Evolutionary conservation across 148 eudicot species (phyloP), one percentile per base, ranked within the genome.

Genomic region (Oxyria digyna): DNA sequence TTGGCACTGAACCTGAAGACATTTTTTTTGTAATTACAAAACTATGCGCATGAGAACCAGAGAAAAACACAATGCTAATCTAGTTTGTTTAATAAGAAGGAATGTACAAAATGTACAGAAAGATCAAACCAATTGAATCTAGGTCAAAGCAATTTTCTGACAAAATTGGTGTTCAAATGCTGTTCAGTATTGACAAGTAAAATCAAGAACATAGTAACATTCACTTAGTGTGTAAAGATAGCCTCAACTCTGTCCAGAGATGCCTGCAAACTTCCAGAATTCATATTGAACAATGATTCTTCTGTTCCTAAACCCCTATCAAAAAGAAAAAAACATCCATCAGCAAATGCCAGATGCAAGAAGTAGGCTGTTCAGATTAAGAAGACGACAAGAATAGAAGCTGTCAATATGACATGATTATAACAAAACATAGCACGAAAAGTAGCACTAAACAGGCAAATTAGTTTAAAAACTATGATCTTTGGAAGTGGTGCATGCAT

Each of bases 211-310:
- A 57, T 63, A 52, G 15, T 48, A 70, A 11, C 45, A n/a, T n/a
- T n/a, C n/a, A 52, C 8, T 78, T 77, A 74, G 52, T 83, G 83
- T 3, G 94, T 87, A 68, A 89, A 85, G 75, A 89, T 86, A 74
- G 95, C 83, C 80, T 93, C 98, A 31, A 93, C 73, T 64, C 98
- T 80, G 74, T 93, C 98, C 62, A 93, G 95, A 6, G 98, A 93
- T 71, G 95, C 98, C 71, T 89, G 80, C 68, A 89, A 73, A 43
- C 86, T 81, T 62, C 98, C 98, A 33, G 96, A 86, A 23, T 87
- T 78, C 95, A 93, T 86, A 78, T 87, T 83, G 81, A 89, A 89
- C 74, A 93, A 68, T 1, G 90, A 82, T 72, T 89, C 95, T 57
- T 81, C 95, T 11, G 85, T 85, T 71, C 98, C 98, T 49, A 93